Evolutionary conservation across 2,329 filamentous ascomycete species (phyloP).

Genomic region (Zalaria obscura): DNA sequence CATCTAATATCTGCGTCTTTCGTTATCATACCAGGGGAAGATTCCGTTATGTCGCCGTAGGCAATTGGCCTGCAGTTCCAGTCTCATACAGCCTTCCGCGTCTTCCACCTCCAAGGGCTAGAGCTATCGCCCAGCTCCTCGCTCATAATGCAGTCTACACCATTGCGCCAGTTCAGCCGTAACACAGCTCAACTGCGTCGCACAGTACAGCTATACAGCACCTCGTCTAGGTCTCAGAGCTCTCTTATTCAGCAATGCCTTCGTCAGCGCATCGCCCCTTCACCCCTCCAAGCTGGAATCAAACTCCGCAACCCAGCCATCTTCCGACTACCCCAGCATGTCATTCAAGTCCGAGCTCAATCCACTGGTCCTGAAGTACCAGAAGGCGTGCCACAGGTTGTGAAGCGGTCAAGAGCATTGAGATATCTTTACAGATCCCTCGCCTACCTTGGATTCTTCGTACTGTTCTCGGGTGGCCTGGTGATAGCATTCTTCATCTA

Average conservation of each 20-base stretch:
- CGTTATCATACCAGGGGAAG: too few species aligned
- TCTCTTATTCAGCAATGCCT: not conserved
- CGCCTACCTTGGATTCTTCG: constrained; percentile 59
- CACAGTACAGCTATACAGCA: not conserved
- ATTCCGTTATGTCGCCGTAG: too few species aligned
- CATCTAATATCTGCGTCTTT: too few species aligned
- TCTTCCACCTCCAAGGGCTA: too few species aligned
- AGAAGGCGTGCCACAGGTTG: not conserved
- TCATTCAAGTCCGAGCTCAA: not conserved
- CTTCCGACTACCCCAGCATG: not conserved
- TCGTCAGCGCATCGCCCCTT: not conserved
- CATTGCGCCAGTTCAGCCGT: too few species aligned
- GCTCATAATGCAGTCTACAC: too few species aligned
- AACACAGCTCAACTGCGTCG: not conserved
- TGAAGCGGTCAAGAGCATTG: constrained; percentile 11
- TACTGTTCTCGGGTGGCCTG: constrained; percentile 53
- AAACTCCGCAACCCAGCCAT: not conserved
- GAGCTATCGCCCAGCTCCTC: too few species aligned
- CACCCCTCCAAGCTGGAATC: not conserved
- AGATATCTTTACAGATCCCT: constrained; percentile 55
- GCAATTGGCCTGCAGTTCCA: too few species aligned
- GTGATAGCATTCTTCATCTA: constrained; percentile 83
- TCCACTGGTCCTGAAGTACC: not conserved
- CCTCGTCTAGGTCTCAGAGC: not conserved
- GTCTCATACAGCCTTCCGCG: too few species aligned